These are phyloP conservation scores for Pseudozyma thailandica DNA, from an alignment of 1,284 basidiomycete genomes.

Conservation along the genomic window DNA sequence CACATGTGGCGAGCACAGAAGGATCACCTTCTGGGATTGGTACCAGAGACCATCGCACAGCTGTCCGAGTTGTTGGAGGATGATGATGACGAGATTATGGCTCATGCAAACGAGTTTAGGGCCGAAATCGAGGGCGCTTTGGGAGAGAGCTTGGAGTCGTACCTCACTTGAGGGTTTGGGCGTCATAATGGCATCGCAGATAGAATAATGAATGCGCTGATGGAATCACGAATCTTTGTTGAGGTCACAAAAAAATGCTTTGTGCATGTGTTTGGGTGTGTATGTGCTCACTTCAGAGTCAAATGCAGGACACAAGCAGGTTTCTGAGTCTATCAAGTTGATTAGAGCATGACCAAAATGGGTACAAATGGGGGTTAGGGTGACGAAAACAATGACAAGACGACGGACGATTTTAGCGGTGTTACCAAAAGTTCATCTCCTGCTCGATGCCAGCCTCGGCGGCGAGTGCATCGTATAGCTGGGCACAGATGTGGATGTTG, in stretches of 20 bases:
- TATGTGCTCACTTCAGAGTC: no score
- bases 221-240: background rate
- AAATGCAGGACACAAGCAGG: no score
- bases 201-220: no score
- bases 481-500: constrained; percentile 21
- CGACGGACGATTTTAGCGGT: no score
- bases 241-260: no score
- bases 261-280: no score
- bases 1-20: constrained; percentile 75
- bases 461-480: constrained; percentile 21
- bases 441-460: constrained; percentile 15
- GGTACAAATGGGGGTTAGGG: background rate
- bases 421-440: constrained; percentile 33
- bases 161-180: constrained; percentile 40
- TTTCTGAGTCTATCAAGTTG: no score
- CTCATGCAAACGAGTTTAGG: constrained; percentile 69
- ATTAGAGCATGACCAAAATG: no score
- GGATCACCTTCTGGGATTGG: constrained; percentile 74
- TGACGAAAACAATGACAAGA: background rate
- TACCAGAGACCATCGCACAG: constrained; percentile 72
- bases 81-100: constrained; percentile 70
- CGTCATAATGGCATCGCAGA: no score
- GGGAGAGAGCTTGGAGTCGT: constrained; percentile 70
- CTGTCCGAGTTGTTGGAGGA: constrained; percentile 71
- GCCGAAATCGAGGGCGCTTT: constrained; percentile 69